Percentiles rank a stretch among this genome's conserved stretches.
These are phyloP conservation scores for Rosa chinensis DNA, from an alignment of 306 rosid species.

Conservation along the genomic window DNA sequence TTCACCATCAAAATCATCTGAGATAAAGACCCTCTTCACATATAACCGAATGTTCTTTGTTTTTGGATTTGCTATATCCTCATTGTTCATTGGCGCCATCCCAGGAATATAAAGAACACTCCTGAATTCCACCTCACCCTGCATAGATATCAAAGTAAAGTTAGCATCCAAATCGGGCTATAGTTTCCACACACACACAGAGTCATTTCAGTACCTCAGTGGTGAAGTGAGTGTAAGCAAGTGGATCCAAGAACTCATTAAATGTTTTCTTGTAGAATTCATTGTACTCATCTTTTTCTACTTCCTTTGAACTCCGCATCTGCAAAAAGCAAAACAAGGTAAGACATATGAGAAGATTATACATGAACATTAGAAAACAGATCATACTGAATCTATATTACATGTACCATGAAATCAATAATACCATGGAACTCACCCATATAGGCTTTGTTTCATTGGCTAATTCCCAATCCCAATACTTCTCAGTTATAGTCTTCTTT, in stretches of 20 bases:
- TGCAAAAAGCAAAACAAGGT: slow-evolving; percentile 30
- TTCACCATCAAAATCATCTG: slow-evolving; percentile 98
- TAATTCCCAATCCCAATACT: slow-evolving; percentile 99
- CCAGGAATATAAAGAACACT: slow-evolving; percentile 94
- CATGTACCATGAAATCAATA: neutral
- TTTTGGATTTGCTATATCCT: slow-evolving; percentile 88
- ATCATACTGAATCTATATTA: neutral
- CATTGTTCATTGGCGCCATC: slow-evolving; percentile 96
- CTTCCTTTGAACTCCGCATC: slow-evolving; percentile 93
- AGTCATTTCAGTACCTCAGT: slow-evolving; percentile 64
- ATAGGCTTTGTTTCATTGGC: slow-evolving; percentile 94
- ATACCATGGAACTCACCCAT: slow-evolving; percentile 66
- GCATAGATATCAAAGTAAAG: slow-evolving; percentile 35
- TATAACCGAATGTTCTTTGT: slow-evolving; percentile 89
- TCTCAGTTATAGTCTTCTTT: slow-evolving; percentile 78
- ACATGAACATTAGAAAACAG: neutral
- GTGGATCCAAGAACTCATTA: slow-evolving; percentile 87
- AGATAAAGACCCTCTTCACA: slow-evolving; percentile 95
- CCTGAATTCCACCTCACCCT: slow-evolving; percentile 98
- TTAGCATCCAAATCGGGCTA: slow-evolving; percentile 17
- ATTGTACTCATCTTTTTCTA: slow-evolving; percentile 75
- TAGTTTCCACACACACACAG: neutral
- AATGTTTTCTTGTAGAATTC: slow-evolving; percentile 92
- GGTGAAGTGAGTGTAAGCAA: slow-evolving; percentile 85
- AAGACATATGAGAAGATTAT: neutral